A percentile compares a stretch with the other conserved stretches of the same genome.
phyloP scores from a whole-genome alignment of 805 yeast genomes.

The Saccharomycopsis sp. region DNA sequence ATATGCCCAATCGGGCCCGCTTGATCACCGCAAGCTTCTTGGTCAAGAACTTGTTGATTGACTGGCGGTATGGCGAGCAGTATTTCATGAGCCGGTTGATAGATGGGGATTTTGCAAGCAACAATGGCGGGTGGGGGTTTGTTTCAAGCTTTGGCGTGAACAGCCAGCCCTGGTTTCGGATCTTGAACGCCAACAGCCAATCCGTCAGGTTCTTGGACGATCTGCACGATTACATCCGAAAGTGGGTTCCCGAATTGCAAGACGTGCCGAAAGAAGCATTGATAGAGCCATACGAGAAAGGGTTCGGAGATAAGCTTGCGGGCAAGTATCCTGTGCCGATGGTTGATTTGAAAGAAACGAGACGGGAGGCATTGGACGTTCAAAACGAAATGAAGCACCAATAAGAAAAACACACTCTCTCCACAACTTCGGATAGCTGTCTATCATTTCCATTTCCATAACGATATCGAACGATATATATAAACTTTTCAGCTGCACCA shows the following conservation, averaged over 20 bases:
- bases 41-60: slow-evolving; percentile 40
- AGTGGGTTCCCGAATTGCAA: slow-evolving; percentile 7
- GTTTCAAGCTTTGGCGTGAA: slow-evolving; percentile 44
- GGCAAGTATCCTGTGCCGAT: slow-evolving; percentile 8
- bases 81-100: slow-evolving; percentile 41
- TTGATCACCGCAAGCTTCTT: slow-evolving; percentile 47
- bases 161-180: slow-evolving; percentile 49
- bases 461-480: too few relatives aligned
- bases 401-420: too few relatives aligned
- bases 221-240: slow-evolving; percentile 23
- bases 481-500: too few relatives aligned
- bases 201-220: slow-evolving; percentile 42
- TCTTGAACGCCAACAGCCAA: slow-evolving; percentile 45
- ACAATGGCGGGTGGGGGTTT: slow-evolving; percentile 53
- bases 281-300: slow-evolving; percentile 1
- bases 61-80: slow-evolving; percentile 47
- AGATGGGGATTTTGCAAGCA: slow-evolving; percentile 47
- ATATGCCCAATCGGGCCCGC: slow-evolving; percentile 44
- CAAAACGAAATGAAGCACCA: slow-evolving; percentile 3
- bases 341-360: not conserved
- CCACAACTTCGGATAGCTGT: too few relatives aligned
- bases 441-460: too few relatives aligned
- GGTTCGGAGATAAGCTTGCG: not conserved
- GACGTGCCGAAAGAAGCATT: too few relatives aligned
- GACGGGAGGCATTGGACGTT: slow-evolving; percentile 8